Conservation (phyloP, 2,329 filamentous ascomycete species). For the Diplodia corticola region DNA sequence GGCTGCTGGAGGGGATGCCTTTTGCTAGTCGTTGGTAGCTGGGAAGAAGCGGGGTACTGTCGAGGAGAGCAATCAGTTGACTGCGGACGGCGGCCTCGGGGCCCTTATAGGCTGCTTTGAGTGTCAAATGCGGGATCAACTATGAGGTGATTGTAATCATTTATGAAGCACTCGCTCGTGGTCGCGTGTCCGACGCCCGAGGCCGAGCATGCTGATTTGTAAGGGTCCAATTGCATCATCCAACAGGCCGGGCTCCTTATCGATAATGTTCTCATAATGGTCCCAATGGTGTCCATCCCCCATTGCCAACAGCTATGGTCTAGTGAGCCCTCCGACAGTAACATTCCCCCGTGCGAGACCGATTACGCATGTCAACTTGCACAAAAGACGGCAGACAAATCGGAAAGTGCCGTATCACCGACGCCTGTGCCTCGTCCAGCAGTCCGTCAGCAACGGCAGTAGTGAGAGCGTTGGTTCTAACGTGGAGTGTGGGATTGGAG, state of each 20-base stretch:
- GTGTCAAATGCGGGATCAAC: neutral
- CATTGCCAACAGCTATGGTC: no score
- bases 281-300: no score
- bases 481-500: no score
- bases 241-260: constrained; percentile 1
- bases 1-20: neutral
- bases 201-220: constrained; percentile 20
- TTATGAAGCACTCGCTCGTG: neutral
- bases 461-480: no score
- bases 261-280: no score
- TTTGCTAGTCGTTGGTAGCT: neutral
- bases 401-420: no score
- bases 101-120: neutral
- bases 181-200: constrained; percentile 5
- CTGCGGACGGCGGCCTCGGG: neutral
- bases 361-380: no score
- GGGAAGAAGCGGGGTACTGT: neutral
- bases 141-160: constrained; percentile 15
- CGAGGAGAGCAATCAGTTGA: neutral
- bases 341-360: no score
- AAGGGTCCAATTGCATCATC: constrained; percentile 20
- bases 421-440: no score
- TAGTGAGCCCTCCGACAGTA: no score
- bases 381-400: no score
- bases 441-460: no score